Base-by-base conservation (phyloP, 129 eudicot genomes). In the Rutidosis leptorrhynchoides region DNA sequence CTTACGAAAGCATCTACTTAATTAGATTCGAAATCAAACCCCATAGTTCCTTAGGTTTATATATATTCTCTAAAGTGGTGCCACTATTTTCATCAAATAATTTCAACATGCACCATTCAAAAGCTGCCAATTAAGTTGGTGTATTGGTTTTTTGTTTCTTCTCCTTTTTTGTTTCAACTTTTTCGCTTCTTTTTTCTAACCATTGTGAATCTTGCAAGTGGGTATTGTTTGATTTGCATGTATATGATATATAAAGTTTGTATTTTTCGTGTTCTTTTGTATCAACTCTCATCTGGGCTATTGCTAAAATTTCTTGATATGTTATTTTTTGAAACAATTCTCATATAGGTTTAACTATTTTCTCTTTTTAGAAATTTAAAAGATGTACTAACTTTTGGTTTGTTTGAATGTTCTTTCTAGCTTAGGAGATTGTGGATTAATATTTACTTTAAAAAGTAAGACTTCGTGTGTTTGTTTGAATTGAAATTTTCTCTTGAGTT, bases 171-270 rank as follows among this genome's bases (percentile, higher is more conserved):
- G 15, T 57, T 64, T 9, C 21, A 61, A 23, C 23, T 51, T 27
- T n/a, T 17, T 5, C 21, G 15, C 21, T 33, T 24, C 30, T 5
- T 1, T 51, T 62, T 4, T 56, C n/a, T n/a, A n/a, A n/a, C 40
- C 46, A 65, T 42, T 65, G 33, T 56, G n/a, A 65, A 74, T 54
- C 58, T 12, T 29, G 43, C 53, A 52, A 56, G 55, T 64, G 72
- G 49, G 46, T 30, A 22, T 33, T 52, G 33, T 64, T 64, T 42
- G 26, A 74, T 65, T 65, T 57, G 59, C 72, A 65, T 74, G 27
- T 0, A n/a, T n/a, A 15, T 66, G 62, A 59, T 55, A 42, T 54
- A 8, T 3, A 20, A 21, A 19, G 28, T 32, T 12, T 23, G 7
- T 67, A 74, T 59, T 75, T 16, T 32, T 67, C 37, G 5, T 58